These are phyloP conservation scores for Hemileccinum rubropunctum DNA, from an alignment of 768 basidiomycete genomes.

Conservation along the genomic window DNA sequence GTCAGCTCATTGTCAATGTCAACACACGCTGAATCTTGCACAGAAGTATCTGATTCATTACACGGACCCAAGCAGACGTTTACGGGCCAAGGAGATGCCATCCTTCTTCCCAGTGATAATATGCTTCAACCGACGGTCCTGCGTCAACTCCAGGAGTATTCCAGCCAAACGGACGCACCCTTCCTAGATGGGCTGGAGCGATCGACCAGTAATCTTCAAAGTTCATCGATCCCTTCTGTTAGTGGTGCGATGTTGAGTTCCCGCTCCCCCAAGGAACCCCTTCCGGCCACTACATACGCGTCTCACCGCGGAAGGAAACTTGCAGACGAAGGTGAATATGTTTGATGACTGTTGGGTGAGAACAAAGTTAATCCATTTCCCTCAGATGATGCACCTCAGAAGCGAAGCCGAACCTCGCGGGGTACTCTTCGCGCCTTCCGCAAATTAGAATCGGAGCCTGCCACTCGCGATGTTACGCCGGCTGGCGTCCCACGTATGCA, in stretches of 20 bases:
- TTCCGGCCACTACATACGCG: not conserved
- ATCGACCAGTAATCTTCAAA: not conserved
- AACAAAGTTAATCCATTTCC: conserved; percentile 5
- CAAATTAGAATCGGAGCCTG: conserved; percentile 30
- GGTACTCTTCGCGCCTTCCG: conserved; percentile 10
- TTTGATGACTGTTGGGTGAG: not conserved
- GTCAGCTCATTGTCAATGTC: conserved; percentile 14
- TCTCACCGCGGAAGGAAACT: conserved; percentile 12
- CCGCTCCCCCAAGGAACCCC: not conserved
- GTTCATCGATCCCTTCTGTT: not conserved
- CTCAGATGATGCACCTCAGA: conserved; percentile 17
- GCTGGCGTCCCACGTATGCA: conserved; percentile 13
- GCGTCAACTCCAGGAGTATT: conserved; percentile 18
- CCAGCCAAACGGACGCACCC: conserved; percentile 3
- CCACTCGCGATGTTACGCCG: conserved; percentile 21
- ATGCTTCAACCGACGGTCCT: conserved; percentile 6
- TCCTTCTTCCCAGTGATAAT: conserved; percentile 6
- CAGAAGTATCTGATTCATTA: not conserved
- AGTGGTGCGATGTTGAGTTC: not conserved
- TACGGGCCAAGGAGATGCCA: conserved; percentile 7
- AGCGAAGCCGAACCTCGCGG: conserved; percentile 22
- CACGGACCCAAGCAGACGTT: not conserved
- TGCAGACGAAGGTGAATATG: conserved; percentile 3
- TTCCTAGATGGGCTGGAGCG: not conserved
- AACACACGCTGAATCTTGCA: not conserved